Evolutionary conservation across 169 alveolate species (phyloP).

Genomic region (Blepharisma undulans): DNA sequence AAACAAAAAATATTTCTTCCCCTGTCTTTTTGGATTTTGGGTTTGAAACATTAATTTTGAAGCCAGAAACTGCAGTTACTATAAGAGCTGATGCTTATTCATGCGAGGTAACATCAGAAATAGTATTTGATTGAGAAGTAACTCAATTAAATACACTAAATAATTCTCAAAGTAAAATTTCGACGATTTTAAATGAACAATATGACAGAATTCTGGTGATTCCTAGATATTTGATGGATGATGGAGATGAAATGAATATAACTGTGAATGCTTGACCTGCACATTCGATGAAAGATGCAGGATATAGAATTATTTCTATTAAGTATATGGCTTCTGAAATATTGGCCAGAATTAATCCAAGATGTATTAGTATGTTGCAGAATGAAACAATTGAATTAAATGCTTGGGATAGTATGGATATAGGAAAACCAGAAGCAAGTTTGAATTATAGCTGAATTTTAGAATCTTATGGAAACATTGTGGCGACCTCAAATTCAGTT

Average conservation of each 20-base stretch:
- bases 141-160: not conserved
- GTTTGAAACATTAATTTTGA: not conserved
- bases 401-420: not conserved
- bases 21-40: not conserved
- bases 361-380: not conserved
- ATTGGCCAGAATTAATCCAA: not conserved
- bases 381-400: not conserved
- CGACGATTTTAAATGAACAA: not conserved
- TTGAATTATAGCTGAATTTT: not conserved
- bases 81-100: not conserved
- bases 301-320: not conserved
- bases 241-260: not conserved
- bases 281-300: not conserved
- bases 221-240: not conserved
- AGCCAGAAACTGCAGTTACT: not conserved
- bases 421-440: not conserved
- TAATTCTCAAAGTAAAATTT: not conserved
- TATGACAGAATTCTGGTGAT: not conserved
- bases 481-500: not conserved
- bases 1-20: not conserved
- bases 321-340: not conserved
- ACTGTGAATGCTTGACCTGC: not conserved
- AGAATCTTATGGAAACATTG: not conserved
- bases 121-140: not conserved
- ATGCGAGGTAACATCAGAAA: not conserved